Evolutionary conservation across 1,139 yeast genomes (phyloP), one percentile per base, ranked within the genome.

Genomic region (Geotrichum armillariae): DNA sequence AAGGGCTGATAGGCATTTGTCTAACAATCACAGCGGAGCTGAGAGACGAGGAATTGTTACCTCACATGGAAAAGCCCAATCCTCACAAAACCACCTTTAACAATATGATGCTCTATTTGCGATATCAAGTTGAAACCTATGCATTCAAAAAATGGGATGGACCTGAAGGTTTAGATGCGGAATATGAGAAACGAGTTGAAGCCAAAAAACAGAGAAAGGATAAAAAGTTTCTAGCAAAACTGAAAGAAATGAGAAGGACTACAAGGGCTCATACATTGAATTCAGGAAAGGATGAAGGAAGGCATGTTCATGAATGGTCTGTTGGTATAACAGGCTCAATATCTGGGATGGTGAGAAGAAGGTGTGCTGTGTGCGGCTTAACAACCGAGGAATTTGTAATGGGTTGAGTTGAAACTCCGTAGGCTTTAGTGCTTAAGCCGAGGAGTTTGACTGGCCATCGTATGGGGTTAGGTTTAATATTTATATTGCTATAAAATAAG

Each of bases 121-220:
- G 99, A 53, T 86, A 82, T 60, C 98, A 94, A 62, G 91, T 93
- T 14, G 99, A 94, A 66, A 89, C 84, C 60, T 87, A 78, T 69
- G 96, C 99, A 0, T 87, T 83, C 72, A 83, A 85, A 64, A 93
- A 93, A 68, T 94, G 99, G 99, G 96, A 95, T 1, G 85, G 95
- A 0, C 78, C 85, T 3, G 96, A 90, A 46, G 89, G 85, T 0
- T 69, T 94, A 36, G 99, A 94, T 66, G 76, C 78, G n/a, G 99
- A 94, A 66, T 94, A 95, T 87, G 88, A 88, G 59, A 70, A 85
- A 47, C 71, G 99, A 35, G 96, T 88, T 65, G 80, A 77, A 44
- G 77, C 79, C 62, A 80, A 88, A 57, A 74, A 87, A 22, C 78
- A 80, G 51, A 72, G 96, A 44, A 78, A 88, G 56, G 97, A 90